A percentile compares a stretch with the other conserved stretches of the same genome.
phyloP scores from a whole-genome alignment of 2,329 filamentous ascomycete genomes.

The Xylariaceae sp. region DNA sequence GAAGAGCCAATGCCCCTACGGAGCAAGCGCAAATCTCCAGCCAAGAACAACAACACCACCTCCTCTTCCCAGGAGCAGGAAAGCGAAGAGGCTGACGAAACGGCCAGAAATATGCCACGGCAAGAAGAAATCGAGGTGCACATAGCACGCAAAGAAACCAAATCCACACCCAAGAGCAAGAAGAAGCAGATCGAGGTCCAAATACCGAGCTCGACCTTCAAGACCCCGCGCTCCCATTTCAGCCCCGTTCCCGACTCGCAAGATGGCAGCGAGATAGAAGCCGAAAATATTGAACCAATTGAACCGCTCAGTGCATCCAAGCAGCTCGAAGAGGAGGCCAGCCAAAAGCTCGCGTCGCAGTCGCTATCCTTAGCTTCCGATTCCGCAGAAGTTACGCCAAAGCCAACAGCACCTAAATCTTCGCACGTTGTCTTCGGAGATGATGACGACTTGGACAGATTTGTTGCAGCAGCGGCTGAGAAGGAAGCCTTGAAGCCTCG shows the following conservation, averaged over 20 bases:
- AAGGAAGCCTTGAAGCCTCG: conserved; percentile 8
- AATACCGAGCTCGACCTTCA: conserved; percentile 21
- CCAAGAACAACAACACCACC: conserved; percentile 2
- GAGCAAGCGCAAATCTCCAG: conserved; percentile 19
- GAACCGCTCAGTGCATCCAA: conserved; percentile 28
- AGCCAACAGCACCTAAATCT: conserved; percentile 22
- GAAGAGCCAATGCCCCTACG: conserved; percentile 14
- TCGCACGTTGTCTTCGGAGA: conserved; percentile 32
- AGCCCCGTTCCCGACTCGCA: conserved; percentile 24
- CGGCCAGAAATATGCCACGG: conserved; percentile 14
- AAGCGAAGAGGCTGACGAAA: not conserved
- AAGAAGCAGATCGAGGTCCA: conserved; percentile 23
- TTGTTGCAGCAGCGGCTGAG: conserved; percentile 25
- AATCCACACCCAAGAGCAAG: conserved; percentile 8
- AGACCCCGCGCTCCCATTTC: conserved; percentile 14
- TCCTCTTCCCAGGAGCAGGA: not conserved
- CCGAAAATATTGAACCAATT: conserved; percentile 5
- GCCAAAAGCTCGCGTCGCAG: conserved; percentile 23
- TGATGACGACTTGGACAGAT: conserved; percentile 31
- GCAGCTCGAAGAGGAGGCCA: conserved; percentile 31
- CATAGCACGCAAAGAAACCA: conserved; percentile 20
- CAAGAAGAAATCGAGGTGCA: conserved; percentile 23
- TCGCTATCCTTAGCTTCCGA: conserved; percentile 9
- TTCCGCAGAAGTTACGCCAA: conserved; percentile 12
- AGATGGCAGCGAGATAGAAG: conserved; percentile 8